phyloP scores from a whole-genome alignment of 2,329 filamentous ascomycete genomes.

The Fusarium tjaetaba region DNA sequence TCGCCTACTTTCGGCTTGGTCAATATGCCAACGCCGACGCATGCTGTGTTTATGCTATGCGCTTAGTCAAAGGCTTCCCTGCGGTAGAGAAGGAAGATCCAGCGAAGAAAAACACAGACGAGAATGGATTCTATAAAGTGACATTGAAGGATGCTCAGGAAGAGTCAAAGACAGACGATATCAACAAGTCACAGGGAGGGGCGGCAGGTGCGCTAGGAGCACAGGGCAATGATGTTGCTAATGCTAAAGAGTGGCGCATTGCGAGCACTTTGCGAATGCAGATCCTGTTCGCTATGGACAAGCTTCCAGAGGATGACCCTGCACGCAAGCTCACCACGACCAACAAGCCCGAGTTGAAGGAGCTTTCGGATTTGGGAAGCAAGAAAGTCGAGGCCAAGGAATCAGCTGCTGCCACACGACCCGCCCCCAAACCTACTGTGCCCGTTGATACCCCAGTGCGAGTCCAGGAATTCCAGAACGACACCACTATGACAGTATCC shows the following conservation, averaged over 20 bases:
- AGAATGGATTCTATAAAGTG: constrained; percentile 59
- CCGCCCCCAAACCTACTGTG: constrained; percentile 26
- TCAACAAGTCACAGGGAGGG: constrained; percentile 37
- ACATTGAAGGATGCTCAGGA: constrained; percentile 46
- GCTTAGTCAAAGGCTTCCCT: constrained; percentile 47
- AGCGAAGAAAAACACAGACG: constrained; percentile 49
- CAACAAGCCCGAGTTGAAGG: constrained; percentile 46
- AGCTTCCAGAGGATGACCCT: constrained; percentile 55
- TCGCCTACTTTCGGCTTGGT: constrained; percentile 76
- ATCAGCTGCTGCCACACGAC: background rate
- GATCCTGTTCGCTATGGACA: constrained; percentile 57
- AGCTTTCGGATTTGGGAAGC: constrained; percentile 32
- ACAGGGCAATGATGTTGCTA: background rate
- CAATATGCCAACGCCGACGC: constrained; percentile 79
- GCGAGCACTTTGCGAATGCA: constrained; percentile 60
- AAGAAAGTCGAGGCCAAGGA: constrained; percentile 5
- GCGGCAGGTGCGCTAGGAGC: background rate
- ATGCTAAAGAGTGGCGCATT: constrained; percentile 49
- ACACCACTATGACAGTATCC: constrained; percentile 49
- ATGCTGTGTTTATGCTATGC: constrained; percentile 70
- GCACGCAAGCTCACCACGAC: constrained; percentile 57
- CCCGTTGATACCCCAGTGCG: constrained; percentile 40
- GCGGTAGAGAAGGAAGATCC: constrained; percentile 49
- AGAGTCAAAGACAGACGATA: constrained; percentile 46
- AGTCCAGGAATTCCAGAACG: constrained; percentile 52